Conservation (phyloP, 208 protist species). For the Trypanosoma caninum region DNA sequence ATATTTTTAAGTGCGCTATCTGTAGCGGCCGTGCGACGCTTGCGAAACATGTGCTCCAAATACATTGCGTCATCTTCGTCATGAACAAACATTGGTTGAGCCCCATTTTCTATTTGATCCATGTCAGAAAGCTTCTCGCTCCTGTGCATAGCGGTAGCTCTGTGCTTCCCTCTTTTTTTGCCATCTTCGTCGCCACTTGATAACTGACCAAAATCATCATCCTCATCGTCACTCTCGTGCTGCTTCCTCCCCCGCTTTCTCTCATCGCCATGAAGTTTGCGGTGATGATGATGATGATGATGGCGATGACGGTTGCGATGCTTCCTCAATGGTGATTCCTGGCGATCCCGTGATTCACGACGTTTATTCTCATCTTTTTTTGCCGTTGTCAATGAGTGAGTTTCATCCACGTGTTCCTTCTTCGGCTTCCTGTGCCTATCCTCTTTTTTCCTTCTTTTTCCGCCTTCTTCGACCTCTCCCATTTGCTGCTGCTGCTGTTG, state of each 20-base stretch:
- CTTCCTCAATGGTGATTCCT: not conserved
- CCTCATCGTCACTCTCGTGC: not conserved
- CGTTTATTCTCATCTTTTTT: constrained; percentile 31
- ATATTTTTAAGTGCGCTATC: constrained; percentile 23
- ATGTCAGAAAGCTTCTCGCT: not conserved
- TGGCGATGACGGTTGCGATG: not conserved
- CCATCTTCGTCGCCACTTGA: not conserved
- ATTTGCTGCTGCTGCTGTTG: constrained; percentile 14
- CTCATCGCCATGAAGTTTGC: not conserved
- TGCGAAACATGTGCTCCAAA: constrained; percentile 32
- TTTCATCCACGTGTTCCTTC: not conserved
- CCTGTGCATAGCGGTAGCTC: not conserved
- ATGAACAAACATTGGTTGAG: not conserved
- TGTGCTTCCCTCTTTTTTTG: not conserved
- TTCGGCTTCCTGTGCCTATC: constrained; percentile 1
- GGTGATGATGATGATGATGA: too few species aligned
- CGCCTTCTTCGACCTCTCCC: constrained; percentile 1
- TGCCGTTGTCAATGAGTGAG: constrained; percentile 2
- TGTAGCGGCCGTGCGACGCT: constrained; percentile 23
- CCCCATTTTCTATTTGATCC: constrained; percentile 8
- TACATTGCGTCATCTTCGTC: constrained; percentile 36
- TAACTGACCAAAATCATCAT: not conserved
- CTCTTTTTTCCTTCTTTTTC: not conserved
- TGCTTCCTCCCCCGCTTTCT: not conserved
- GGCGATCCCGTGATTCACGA: constrained; percentile 3